phyloP scores from a whole-genome alignment of 345 rosid genomes.

The Pistacia integerrima region DNA sequence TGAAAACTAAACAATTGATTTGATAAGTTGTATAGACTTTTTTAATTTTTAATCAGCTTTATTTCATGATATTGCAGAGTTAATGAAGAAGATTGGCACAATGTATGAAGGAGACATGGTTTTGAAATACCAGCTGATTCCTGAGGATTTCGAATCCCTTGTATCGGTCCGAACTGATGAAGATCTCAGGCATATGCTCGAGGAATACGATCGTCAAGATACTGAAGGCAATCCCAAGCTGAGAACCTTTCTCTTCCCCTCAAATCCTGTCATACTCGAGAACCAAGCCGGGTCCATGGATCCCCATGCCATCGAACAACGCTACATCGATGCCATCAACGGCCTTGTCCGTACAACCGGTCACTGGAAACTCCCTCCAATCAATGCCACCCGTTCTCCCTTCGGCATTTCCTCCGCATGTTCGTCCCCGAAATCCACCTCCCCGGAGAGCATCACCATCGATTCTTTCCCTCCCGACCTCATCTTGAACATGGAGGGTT shows the following conservation, averaged over 20 bases:
- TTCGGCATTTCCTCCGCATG: conserved; percentile 58
- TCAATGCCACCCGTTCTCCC: conserved; percentile 33
- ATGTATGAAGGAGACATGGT: conserved; percentile 55
- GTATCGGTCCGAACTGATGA: conserved; percentile 73
- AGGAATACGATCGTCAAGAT: conserved; percentile 63
- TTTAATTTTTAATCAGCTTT: background rate
- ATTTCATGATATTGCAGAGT: conserved; percentile 38
- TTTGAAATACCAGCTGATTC: conserved; percentile 67
- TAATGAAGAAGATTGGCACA: conserved; percentile 63
- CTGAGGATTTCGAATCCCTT: conserved; percentile 80
- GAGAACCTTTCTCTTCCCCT: conserved; percentile 69
- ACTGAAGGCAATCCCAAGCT: conserved; percentile 52
- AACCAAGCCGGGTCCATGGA: conserved; percentile 37
- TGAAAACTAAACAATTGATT: too few relatives aligned
- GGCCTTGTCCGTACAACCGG: conserved; percentile 40
- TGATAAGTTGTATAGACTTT: too few relatives aligned
- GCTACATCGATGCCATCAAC: conserved; percentile 83
- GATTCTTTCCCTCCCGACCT: conserved; percentile 36
- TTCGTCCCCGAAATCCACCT: conserved; percentile 58
- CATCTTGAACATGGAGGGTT: conserved; percentile 6
- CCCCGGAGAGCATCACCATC: conserved; percentile 48
- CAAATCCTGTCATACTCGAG: conserved; percentile 40
- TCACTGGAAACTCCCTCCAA: conserved; percentile 30
- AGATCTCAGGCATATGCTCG: conserved; percentile 84
- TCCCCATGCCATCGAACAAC: conserved; percentile 54